Evolutionary conservation across 192 early-diverging fungal genomes (phyloP), one percentile per base, ranked within the genome.

Genomic region (Podila verticillata): DNA sequence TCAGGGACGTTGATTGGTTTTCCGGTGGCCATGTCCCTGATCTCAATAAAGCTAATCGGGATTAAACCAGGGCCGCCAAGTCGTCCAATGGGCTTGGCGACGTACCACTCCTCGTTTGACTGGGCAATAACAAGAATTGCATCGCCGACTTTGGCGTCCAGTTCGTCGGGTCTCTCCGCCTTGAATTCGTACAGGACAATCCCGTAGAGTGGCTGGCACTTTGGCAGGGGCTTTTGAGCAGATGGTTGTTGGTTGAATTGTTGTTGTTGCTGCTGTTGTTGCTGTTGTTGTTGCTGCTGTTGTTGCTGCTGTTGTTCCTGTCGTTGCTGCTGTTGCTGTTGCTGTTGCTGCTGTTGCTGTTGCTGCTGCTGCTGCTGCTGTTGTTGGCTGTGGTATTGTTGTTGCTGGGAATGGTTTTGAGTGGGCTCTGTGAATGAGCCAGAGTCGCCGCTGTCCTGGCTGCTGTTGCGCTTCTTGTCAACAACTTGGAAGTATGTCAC

Each of bases 81-180:
- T 30, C 90, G 83, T 26, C 82, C 83, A 56, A 90, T 88, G 31
- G 91, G 91, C 74, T 91, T 92, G 30, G 89, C 93, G 30, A 94
- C 91, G 63, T 91, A 88, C 93, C 93, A 94, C 68, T 94, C 93
- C 12, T 85, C 85, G 48, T 91, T 92, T 47, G 91, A 92, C 61
- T 94, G 91, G 29, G 93, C 93, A 77, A 94, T 91, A 49, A 94
- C 86, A 34, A 93, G 83, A 65, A 94, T 88, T 8, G 90, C 86
- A 65, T 94, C 93, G 39, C 89, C 93, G 56, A 86, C 86, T 72
- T 86, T 86, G 47, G 90, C 89, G 28, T 92, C 84, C 9, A 93
- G 81, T 84, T 94, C 93, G 68, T 94, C 92, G 48, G 83, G 80
- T 70, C 90, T 75, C 63, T 93, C 92, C 0, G 93, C 92, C 8